These are phyloP conservation scores for Kodamaea fukazawae DNA, from an alignment of 805 yeast species.

Conservation along the genomic window DNA sequence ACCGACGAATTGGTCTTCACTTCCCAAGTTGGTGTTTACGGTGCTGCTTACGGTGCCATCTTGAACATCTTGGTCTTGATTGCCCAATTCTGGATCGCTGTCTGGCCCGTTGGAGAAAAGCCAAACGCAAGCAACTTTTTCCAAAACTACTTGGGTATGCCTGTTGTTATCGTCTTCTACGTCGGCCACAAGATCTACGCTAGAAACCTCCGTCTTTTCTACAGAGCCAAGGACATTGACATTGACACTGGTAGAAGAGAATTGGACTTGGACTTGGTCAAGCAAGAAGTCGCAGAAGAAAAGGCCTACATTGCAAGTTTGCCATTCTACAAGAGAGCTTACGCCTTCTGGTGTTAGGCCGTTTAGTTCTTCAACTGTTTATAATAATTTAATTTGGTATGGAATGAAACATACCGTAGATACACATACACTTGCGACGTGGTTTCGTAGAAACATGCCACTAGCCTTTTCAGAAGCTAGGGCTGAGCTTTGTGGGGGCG, in stretches of 20 bases:
- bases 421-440: no score
- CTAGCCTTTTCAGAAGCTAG: no score
- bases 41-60: slow-evolving; percentile 33
- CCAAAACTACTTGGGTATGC: slow-evolving; percentile 45
- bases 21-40: slow-evolving; percentile 37
- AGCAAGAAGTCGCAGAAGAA: slow-evolving; percentile 59
- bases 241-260: slow-evolving; percentile 64
- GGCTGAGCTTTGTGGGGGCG: no score
- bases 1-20: slow-evolving; percentile 35
- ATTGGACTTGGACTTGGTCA: slow-evolving; percentile 52
- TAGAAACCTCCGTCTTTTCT: slow-evolving; percentile 43
- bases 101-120: slow-evolving; percentile 36
- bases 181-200: slow-evolving; percentile 46
- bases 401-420: no score
- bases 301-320: slow-evolving; percentile 45
- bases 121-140: slow-evolving; percentile 40
- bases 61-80: slow-evolving; percentile 36
- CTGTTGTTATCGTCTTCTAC: slow-evolving; percentile 43
- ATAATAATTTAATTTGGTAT: not conserved
- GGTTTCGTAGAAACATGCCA: no score
- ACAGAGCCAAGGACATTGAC: slow-evolving; percentile 51
- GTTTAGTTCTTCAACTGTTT: slow-evolving; percentile 1
- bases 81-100: slow-evolving; percentile 44
- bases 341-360: slow-evolving; percentile 55
- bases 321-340: slow-evolving; percentile 49